Conservation (phyloP, 768 basidiomycete genomes). For the Hemileccinum rubropunctum region DNA sequence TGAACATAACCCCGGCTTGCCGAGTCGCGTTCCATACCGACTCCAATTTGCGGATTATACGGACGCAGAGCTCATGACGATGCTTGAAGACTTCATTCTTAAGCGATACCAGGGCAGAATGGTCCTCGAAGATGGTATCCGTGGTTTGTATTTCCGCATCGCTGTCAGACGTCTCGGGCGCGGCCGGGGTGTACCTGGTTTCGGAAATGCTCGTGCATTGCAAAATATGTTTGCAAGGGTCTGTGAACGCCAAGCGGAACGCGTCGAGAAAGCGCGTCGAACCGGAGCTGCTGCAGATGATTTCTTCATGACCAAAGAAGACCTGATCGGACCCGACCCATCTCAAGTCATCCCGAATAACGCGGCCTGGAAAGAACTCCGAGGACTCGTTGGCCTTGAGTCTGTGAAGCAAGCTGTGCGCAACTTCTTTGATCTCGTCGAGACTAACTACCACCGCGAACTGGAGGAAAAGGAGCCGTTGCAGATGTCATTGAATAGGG, state of each 20-base stretch:
- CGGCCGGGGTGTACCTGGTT: slow-evolving; percentile 55
- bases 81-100: slow-evolving; percentile 48
- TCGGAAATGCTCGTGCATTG: slow-evolving; percentile 71
- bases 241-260: slow-evolving; percentile 50
- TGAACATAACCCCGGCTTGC: slow-evolving; percentile 69
- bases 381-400: slow-evolving; percentile 51
- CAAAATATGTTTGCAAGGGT: slow-evolving; percentile 49
- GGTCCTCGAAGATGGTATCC: slow-evolving; percentile 54
- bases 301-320: slow-evolving; percentile 49
- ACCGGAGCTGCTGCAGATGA: slow-evolving; percentile 43
- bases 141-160: slow-evolving; percentile 56
- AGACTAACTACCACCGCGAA: slow-evolving; percentile 60
- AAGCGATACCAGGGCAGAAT: slow-evolving; percentile 49
- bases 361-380: slow-evolving; percentile 50
- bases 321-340: slow-evolving; percentile 67
- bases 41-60: slow-evolving; percentile 63
- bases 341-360: slow-evolving; percentile 45
- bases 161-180: slow-evolving; percentile 58
- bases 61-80: slow-evolving; percentile 52
- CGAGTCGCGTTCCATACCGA: slow-evolving; percentile 62
- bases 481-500: slow-evolving; percentile 56
- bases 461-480: slow-evolving; percentile 52
- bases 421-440: slow-evolving; percentile 46
- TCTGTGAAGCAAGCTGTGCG: slow-evolving; percentile 56
- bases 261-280: slow-evolving; percentile 42